Conservation (phyloP, 176 grass and related monocot species). For the Musa beccarii region DNA sequence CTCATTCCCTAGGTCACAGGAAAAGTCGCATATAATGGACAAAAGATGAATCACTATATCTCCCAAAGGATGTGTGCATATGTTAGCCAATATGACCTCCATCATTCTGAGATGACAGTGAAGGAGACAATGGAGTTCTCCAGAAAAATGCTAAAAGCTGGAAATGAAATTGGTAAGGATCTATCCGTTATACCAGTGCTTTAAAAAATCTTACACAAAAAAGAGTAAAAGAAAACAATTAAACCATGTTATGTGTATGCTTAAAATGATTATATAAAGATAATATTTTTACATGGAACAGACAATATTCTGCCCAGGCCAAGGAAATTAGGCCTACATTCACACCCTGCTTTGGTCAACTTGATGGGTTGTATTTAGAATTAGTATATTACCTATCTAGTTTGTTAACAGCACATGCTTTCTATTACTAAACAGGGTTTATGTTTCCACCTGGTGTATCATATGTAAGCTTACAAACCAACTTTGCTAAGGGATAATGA, state of each 20-base stretch:
- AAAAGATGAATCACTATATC: conserved; percentile 5
- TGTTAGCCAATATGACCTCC: conserved; percentile 15
- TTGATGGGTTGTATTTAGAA: neutral
- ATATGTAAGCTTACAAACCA: neutral
- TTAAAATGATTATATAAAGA: neutral
- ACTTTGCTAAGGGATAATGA: neutral
- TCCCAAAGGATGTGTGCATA: conserved; percentile 14
- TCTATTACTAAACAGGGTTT: neutral
- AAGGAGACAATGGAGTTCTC: conserved; percentile 22
- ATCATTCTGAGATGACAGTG: conserved; percentile 19
- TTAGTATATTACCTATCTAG: neutral
- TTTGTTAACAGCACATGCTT: neutral
- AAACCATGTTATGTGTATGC: neutral
- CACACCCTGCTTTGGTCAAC: neutral
- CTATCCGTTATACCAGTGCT: neutral
- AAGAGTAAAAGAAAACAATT: neutral
- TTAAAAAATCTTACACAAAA: neutral
- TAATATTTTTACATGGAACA: neutral
- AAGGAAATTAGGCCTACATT: neutral
- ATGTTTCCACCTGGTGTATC: no score
- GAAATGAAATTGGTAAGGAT: conserved; percentile 12
- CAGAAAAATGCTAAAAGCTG: conserved; percentile 1
- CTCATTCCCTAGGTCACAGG: conserved; percentile 9
- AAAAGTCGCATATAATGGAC: conserved; percentile 21
- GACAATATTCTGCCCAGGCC: neutral